A percentile compares a stretch with the other conserved stretches of the same genome.
Evolutionary conservation across 768 basidiomycete species (phyloP).

Genomic region (Calocybe cyanea): DNA sequence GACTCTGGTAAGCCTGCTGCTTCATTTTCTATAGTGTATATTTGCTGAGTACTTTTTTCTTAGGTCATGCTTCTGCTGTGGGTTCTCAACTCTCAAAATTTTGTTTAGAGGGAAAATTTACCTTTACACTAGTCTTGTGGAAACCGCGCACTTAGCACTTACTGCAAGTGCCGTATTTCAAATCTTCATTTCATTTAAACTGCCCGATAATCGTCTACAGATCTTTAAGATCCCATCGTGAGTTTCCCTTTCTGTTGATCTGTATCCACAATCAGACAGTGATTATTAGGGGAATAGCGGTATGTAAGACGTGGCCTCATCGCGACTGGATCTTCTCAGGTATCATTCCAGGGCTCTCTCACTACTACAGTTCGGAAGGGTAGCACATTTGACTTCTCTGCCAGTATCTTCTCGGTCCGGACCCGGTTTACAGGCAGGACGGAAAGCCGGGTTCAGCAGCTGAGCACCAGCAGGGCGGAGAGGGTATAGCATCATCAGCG

Average conservation of each 20-base stretch:
- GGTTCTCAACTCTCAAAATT: neutral
- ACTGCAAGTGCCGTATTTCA: neutral
- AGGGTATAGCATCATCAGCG: too few relatives aligned
- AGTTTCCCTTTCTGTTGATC: neutral
- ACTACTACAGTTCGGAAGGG: too few relatives aligned
- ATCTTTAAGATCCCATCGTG: neutral
- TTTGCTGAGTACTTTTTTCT: neutral
- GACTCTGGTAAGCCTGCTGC: neutral
- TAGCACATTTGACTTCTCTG: too few relatives aligned
- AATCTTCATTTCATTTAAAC: neutral
- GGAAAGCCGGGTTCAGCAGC: too few relatives aligned
- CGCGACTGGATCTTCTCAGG: too few relatives aligned
- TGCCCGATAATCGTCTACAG: conserved; percentile 1
- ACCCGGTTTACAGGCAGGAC: too few relatives aligned
- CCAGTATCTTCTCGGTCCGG: too few relatives aligned
- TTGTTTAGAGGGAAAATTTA: neutral
- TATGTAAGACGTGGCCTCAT: too few relatives aligned
- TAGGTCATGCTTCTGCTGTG: conserved; percentile 5
- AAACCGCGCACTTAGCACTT: conserved; percentile 1
- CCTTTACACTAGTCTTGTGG: neutral
- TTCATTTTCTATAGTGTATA: too few relatives aligned
- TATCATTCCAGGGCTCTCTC: too few relatives aligned
- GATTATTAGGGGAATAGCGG: neutral
- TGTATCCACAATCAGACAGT: too few relatives aligned
- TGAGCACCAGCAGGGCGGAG: too few relatives aligned